These are phyloP conservation scores for Pythium plurisporium DNA, from an alignment of 352 stramenopile genomes.

Conservation along the genomic window DNA sequence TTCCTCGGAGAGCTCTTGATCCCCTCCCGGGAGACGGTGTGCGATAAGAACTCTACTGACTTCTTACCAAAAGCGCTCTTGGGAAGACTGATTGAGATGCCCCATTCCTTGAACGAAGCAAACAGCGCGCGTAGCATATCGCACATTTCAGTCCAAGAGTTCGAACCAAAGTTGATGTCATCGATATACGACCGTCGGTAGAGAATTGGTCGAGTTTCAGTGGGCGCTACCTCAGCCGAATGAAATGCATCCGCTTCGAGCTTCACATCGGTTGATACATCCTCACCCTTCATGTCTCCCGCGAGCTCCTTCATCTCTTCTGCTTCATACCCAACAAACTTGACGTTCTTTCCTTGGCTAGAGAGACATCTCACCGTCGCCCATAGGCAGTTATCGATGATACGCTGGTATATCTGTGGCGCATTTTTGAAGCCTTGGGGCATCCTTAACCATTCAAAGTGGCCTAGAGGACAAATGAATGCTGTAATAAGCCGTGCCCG, in stretches of 20 bases:
- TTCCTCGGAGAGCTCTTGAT: constrained; percentile 1
- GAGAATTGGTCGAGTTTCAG: not conserved
- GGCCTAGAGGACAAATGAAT: constrained; percentile 19
- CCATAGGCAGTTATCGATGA: constrained; percentile 18
- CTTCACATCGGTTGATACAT: not conserved
- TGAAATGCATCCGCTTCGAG: not conserved
- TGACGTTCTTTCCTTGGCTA: not conserved
- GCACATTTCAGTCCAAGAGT: constrained; percentile 15
- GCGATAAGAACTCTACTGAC: constrained; percentile 13
- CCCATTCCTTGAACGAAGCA: constrained; percentile 14
- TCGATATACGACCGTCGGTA: constrained; percentile 25
- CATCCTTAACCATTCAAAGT: constrained; percentile 22
- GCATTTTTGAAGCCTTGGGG: constrained; percentile 21
- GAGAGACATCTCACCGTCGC: not conserved
- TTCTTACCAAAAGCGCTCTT: constrained; percentile 19
- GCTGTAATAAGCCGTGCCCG: not conserved
- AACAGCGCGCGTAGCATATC: constrained; percentile 8
- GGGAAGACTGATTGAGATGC: constrained; percentile 22
- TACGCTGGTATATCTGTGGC: constrained; percentile 18
- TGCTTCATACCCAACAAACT: not conserved
- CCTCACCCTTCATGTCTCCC: not conserved
- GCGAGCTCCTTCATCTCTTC: not conserved
- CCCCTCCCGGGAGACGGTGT: not conserved
- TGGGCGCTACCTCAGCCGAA: not conserved
- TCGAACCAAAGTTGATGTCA: constrained; percentile 14